phyloP scores from a whole-genome alignment of 2,329 filamentous ascomycete genomes.

The Aspergillus alliaceus region DNA sequence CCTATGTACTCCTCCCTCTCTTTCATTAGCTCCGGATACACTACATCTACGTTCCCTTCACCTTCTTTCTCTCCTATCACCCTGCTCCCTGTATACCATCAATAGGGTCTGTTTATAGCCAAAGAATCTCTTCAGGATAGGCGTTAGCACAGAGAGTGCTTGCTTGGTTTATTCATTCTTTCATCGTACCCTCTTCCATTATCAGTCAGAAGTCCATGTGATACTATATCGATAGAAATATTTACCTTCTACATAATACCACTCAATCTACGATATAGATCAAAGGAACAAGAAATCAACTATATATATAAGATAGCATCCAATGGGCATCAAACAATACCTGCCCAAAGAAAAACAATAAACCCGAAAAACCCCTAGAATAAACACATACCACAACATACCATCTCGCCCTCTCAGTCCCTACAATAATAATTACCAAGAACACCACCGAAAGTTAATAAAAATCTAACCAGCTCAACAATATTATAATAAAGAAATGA shows the following conservation, averaged over 20 bases:
- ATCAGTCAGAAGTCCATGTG: not conserved
- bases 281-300: not conserved
- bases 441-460: too few species aligned
- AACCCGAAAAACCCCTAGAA: not conserved
- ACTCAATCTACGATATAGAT: not conserved
- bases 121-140: constrained; percentile 5
- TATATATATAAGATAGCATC: not conserved
- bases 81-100: constrained; percentile 6
- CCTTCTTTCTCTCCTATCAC: not conserved
- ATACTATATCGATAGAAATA: not conserved
- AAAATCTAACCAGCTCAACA: too few species aligned
- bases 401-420: too few species aligned
- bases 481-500: not conserved
- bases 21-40: not conserved
- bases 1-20: not conserved
- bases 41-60: not conserved
- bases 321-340: not conserved
- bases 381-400: too few species aligned
- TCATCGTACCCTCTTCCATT: not conserved
- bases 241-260: not conserved
- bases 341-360: not conserved
- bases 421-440: too few species aligned
- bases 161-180: not conserved
- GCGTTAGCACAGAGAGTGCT: constrained; percentile 8
- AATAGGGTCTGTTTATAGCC: constrained; percentile 4